These are phyloP conservation scores for Monosporozyma servazzii DNA, from an alignment of 805 yeast genomes.

Conservation along the genomic window DNA sequence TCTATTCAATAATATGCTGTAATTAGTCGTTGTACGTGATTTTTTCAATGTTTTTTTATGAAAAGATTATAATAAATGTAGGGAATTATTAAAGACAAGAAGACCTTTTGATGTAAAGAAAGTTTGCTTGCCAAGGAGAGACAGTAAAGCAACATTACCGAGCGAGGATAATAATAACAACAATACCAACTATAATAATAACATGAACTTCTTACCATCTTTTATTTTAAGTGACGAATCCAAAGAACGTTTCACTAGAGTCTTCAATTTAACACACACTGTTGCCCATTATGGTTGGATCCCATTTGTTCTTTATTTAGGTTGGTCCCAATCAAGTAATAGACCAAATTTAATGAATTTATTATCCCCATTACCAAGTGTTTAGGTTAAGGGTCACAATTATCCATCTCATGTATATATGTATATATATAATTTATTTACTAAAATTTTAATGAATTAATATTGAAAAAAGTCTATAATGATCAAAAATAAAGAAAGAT, in stretches of 20 bases:
- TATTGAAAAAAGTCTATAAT: not conserved
- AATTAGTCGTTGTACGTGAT: not conserved
- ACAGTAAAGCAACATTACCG: not conserved
- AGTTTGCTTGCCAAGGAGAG: too few species aligned
- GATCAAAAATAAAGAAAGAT: too few species aligned
- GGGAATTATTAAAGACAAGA: not conserved
- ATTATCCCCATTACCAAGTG: slow-evolving; percentile 32
- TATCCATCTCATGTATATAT: slow-evolving; percentile 1
- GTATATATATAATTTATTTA: not conserved
- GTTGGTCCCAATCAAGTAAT: slow-evolving; percentile 72
- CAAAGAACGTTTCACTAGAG: slow-evolving; percentile 78
- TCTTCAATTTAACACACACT: slow-evolving; percentile 75
- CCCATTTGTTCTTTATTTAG: slow-evolving; percentile 88
- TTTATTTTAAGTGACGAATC: slow-evolving; percentile 32
- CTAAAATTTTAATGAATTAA: not conserved
- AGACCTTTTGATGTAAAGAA: too few species aligned
- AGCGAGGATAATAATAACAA: not conserved
- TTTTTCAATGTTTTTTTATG: not conserved
- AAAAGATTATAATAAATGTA: not conserved
- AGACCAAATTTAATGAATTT: slow-evolving; percentile 66
- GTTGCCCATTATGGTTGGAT: slow-evolving; percentile 95
- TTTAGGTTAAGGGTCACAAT: slow-evolving; percentile 8
- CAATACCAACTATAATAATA: not conserved
- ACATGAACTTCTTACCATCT: slow-evolving; percentile 29
- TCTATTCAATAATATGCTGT: not conserved